These are phyloP conservation scores for Rhynchosporium agropyri DNA, from an alignment of 2,329 filamentous ascomycete species.

Conservation along the genomic window DNA sequence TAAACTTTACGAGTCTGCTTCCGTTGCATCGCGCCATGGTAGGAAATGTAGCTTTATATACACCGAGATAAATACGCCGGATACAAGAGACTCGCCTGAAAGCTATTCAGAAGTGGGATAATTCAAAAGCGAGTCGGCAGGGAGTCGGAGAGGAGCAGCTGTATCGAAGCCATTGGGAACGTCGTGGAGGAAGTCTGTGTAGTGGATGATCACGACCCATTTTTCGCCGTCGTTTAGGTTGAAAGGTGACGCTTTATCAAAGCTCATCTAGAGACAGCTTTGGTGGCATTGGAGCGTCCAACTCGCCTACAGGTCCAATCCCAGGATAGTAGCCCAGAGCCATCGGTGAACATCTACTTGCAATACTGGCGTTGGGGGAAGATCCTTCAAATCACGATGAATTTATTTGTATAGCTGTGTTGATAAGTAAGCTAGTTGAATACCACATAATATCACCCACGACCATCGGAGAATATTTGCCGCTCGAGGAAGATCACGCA, in stretches of 20 bases:
- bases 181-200: background rate
- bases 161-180: background rate
- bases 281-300: conserved; percentile 50
- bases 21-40: conserved; percentile 38
- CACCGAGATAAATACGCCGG: background rate
- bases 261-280: conserved; percentile 42
- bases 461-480: background rate
- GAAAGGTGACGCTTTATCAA: background rate
- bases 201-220: background rate
- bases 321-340: conserved; percentile 52
- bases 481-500: background rate
- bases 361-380: conserved; percentile 42
- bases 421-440: conserved; percentile 47
- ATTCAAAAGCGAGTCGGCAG: background rate
- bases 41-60: conserved; percentile 25
- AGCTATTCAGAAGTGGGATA: background rate
- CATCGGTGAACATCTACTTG: conserved; percentile 42
- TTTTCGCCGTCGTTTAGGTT: background rate
- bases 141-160: background rate
- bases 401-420: conserved; percentile 50
- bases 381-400: conserved; percentile 48
- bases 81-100: background rate
- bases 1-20: background rate
- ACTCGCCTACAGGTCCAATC: conserved; percentile 50
- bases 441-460: conserved; percentile 34